A percentile compares a stretch with the other conserved stretches of the same genome.
phyloP scores from a whole-genome alignment of 2,329 filamentous ascomycete species.

The Fusarium avenaceum region DNA sequence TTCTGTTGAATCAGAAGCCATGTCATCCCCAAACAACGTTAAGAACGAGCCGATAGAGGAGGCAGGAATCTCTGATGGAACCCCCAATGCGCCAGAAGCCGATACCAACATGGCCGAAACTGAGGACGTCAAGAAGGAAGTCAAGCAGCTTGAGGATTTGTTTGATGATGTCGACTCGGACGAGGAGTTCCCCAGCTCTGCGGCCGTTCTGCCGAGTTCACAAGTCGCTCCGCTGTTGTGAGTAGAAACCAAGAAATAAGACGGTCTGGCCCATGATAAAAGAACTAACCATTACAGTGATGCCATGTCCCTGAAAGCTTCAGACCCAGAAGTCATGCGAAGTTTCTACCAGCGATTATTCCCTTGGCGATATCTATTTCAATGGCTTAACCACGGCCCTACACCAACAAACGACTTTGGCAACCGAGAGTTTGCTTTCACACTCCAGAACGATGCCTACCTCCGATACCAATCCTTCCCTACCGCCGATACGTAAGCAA shows the following conservation, averaged over 20 bases:
- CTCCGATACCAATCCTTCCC: slow-evolving; percentile 85
- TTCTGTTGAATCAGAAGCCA: slow-evolving; percentile 40
- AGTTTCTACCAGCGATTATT: slow-evolving; percentile 97
- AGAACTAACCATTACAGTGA: slow-evolving; percentile 49
- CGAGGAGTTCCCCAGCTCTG: slow-evolving; percentile 70
- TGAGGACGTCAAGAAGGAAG: slow-evolving; percentile 57
- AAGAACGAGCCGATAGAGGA: slow-evolving; percentile 50
- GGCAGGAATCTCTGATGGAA: slow-evolving; percentile 32
- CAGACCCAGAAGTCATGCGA: slow-evolving; percentile 87
- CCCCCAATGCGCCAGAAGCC: slow-evolving; percentile 27
- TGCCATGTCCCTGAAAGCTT: slow-evolving; percentile 61
- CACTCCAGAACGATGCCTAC: slow-evolving; percentile 91
- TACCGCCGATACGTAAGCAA: slow-evolving; percentile 65
- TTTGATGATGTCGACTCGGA: slow-evolving; percentile 72
- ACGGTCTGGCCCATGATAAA: background rate
- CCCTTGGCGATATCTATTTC: slow-evolving; percentile 93
- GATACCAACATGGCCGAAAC: slow-evolving; percentile 46
- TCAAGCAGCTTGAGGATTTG: slow-evolving; percentile 68
- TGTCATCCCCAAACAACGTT: slow-evolving; percentile 47
- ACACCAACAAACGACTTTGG: slow-evolving; percentile 88
- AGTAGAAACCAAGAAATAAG: slow-evolving; percentile 38
- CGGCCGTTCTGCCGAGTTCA: slow-evolving; percentile 55
- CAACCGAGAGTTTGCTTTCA: slow-evolving; percentile 96
- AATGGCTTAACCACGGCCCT: slow-evolving; percentile 96
- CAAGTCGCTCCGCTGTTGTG: slow-evolving; percentile 66